Conservation (phyloP, 768 basidiomycete genomes). For the Phylloporus scabripes region DNA sequence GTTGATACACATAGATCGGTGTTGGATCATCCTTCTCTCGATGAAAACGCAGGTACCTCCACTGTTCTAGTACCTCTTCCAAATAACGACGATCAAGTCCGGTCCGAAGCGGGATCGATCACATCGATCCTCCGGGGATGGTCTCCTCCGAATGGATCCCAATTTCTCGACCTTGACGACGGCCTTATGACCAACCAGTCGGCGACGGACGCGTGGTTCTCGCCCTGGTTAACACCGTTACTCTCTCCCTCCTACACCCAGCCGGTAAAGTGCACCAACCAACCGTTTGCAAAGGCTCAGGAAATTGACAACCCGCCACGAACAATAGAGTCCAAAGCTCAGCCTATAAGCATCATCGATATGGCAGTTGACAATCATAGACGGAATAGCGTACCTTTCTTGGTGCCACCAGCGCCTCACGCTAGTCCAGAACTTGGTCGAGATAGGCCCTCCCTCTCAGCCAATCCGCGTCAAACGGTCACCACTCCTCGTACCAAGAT, state of each 20-base stretch:
- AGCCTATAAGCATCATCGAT: neutral
- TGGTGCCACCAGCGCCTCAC: neutral
- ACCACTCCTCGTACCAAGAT: neutral
- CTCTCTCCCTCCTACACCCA: neutral
- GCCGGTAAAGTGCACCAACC: neutral
- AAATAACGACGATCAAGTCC: constrained; percentile 3
- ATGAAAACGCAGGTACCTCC: neutral
- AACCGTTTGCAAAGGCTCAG: neutral
- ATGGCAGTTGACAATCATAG: neutral
- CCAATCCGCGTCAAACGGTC: neutral
- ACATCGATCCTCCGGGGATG: constrained; percentile 19
- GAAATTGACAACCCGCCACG: neutral
- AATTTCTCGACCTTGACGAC: constrained; percentile 22
- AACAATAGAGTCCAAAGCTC: neutral
- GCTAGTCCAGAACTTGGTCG: constrained; percentile 2
- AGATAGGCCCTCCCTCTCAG: neutral
- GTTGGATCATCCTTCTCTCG: neutral
- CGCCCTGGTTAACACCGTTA: constrained; percentile 7
- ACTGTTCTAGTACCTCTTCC: neutral
- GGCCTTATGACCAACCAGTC: constrained; percentile 9
- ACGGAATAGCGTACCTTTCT: neutral
- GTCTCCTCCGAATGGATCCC: constrained; percentile 23
- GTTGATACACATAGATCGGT: neutral
- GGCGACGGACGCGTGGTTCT: neutral
- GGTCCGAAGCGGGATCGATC: neutral